Conservation (phyloP, 2,329 filamentous ascomycete species). For the Botrytis porri region DNA sequence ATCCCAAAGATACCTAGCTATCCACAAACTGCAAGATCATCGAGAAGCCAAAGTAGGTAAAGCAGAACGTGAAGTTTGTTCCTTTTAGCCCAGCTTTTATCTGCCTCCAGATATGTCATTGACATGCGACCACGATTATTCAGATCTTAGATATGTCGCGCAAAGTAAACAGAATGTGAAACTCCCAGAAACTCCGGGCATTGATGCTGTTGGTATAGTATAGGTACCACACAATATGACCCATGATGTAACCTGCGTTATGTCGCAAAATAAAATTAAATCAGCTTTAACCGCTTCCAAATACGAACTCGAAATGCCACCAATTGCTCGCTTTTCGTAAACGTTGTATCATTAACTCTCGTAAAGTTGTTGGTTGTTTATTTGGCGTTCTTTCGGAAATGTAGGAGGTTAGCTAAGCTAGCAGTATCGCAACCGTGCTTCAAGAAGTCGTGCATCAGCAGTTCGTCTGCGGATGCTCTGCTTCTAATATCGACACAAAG, state of each 20-base stretch:
- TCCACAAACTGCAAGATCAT: conserved; percentile 9
- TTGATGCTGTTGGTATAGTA: conserved; percentile 26
- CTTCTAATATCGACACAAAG: conserved; percentile 95
- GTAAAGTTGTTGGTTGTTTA: conserved; percentile 39
- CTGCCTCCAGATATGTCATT: conserved; percentile 15
- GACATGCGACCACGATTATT: conserved; percentile 6
- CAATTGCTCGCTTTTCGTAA: conserved; percentile 17
- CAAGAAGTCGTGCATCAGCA: conserved; percentile 89
- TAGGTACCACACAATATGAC: conserved; percentile 25
- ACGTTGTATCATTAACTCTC: conserved; percentile 18
- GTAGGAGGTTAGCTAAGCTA: conserved; percentile 81
- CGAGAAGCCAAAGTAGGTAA: conserved; percentile 14
- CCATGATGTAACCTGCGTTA: conserved; percentile 27
- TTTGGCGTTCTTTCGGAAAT: conserved; percentile 76
- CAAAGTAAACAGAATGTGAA: conserved; percentile 8
- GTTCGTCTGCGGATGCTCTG: conserved; percentile 84
- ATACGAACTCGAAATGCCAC: conserved; percentile 14
- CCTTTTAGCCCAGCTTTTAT: background rate
- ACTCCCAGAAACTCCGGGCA: conserved; percentile 31
- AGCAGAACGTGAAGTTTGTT: conserved; percentile 9
- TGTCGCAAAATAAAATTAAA: conserved; percentile 18
- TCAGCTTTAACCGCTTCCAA: conserved; percentile 10
- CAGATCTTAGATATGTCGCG: conserved; percentile 5
- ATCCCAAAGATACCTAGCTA: conserved; percentile 1
- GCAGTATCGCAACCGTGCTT: conserved; percentile 82